These are phyloP conservation scores for Crithidia thermophila DNA, from an alignment of 208 protist species.

Conservation along the genomic window DNA sequence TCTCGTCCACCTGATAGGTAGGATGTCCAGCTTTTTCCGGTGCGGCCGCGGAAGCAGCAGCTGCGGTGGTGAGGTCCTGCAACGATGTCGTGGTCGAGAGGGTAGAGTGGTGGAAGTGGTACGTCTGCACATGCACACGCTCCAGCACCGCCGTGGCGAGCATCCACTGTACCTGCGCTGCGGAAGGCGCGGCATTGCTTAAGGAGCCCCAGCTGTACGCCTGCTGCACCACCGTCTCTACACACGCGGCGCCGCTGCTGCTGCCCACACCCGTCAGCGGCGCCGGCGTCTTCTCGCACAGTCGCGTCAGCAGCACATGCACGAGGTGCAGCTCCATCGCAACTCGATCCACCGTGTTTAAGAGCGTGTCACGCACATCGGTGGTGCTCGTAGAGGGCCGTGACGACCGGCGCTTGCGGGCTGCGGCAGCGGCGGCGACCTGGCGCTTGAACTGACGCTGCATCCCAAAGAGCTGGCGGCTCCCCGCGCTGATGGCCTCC, in stretches of 20 bases:
- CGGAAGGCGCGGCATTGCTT: not conserved
- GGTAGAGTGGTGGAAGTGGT: constrained; percentile 21
- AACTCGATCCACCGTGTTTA: constrained; percentile 32
- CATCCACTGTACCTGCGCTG: constrained; percentile 13
- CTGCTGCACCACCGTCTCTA: constrained; percentile 14
- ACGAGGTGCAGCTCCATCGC: constrained; percentile 35
- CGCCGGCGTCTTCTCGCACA: constrained; percentile 15
- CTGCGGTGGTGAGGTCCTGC: not conserved
- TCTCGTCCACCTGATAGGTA: constrained; percentile 14
- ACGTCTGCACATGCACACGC: constrained; percentile 19
- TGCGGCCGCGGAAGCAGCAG: not conserved
- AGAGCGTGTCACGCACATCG: constrained; percentile 31
- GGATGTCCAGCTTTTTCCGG: not conserved
- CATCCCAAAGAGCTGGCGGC: constrained; percentile 8
- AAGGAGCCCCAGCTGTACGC: constrained; percentile 6
- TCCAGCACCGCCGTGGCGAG: constrained; percentile 30
- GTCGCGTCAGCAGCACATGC: constrained; percentile 19
- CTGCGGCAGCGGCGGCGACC: constrained; percentile 3
- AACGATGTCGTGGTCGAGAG: not conserved
- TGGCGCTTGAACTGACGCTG: constrained; percentile 11
- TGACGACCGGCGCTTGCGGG: constrained; percentile 14
- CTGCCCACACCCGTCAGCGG: not conserved
- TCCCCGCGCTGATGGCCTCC: constrained; percentile 1
- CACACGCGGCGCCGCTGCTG: constrained; percentile 1
- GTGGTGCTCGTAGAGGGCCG: not conserved